phyloP scores from a whole-genome alignment of 2,329 filamentous ascomycete species.

The Venturia nashicola region DNA sequence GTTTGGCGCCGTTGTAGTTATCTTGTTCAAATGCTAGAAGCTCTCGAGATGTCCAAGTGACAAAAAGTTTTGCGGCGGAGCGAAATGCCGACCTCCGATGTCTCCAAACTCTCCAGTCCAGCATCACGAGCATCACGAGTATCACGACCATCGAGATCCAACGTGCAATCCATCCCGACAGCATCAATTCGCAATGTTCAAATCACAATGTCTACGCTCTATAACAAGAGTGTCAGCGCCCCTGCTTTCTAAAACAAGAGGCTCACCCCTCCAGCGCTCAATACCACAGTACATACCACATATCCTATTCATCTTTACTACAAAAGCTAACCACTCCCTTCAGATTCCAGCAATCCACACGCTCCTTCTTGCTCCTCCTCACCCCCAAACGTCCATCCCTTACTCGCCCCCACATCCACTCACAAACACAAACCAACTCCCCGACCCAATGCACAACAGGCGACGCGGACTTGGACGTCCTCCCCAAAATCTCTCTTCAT shows the following conservation, averaged over 20 bases:
- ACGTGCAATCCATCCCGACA: background rate
- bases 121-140: no score
- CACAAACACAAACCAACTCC: slow-evolving; percentile 6
- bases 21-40: no score
- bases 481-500: slow-evolving; percentile 23
- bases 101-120: background rate
- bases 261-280: background rate
- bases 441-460: slow-evolving; percentile 13
- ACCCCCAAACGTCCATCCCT: background rate
- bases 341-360: background rate
- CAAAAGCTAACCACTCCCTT: background rate
- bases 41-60: background rate
- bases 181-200: background rate
- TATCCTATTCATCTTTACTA: background rate
- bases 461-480: slow-evolving; percentile 19
- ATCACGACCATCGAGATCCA: background rate
- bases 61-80: background rate
- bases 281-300: background rate
- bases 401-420: background rate
- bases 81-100: background rate
- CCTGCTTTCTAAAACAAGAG: slow-evolving; percentile 13
- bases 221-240: slow-evolving; percentile 6
- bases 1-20: background rate
- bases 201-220: background rate
- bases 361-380: background rate